A percentile compares a stretch with the other conserved stretches of the same genome.
These are phyloP conservation scores for Didymella glomerata DNA, from an alignment of 2,329 filamentous ascomycete genomes.

Conservation along the genomic window DNA sequence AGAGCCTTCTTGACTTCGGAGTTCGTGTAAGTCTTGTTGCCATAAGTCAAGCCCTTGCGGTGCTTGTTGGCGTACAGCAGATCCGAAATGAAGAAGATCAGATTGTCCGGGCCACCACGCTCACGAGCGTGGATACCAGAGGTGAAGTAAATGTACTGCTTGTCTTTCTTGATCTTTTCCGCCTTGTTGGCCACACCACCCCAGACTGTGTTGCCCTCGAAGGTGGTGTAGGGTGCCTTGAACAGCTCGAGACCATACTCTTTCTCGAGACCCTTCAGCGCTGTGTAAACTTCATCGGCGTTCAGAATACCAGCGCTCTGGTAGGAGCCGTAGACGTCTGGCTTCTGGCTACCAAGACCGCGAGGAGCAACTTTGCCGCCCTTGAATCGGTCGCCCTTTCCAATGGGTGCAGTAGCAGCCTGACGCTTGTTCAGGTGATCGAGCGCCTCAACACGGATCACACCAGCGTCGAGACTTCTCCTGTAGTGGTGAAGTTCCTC, in stretches of 20 bases:
- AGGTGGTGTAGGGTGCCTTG: constrained; percentile 55
- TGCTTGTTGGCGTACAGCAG: constrained; percentile 63
- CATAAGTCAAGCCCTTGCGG: constrained; percentile 61
- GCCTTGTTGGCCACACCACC: constrained; percentile 57
- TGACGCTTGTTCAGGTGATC: constrained; percentile 41
- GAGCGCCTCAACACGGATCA: constrained; percentile 36
- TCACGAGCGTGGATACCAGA: constrained; percentile 66
- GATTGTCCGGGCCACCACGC: constrained; percentile 65
- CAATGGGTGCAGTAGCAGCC: constrained; percentile 42
- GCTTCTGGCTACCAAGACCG: constrained; percentile 53
- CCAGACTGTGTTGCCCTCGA: constrained; percentile 50
- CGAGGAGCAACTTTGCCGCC: constrained; percentile 54
- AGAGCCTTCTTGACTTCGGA: constrained; percentile 62
- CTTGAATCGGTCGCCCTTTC: constrained; percentile 53
- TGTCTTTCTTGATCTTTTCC: constrained; percentile 51
- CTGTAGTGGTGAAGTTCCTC: constrained; percentile 35
- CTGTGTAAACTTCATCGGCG: constrained; percentile 56
- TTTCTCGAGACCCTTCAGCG: constrained; percentile 54
- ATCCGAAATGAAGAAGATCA: constrained; percentile 67
- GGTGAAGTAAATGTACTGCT: constrained; percentile 62
- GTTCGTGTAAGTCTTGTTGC: constrained; percentile 61
- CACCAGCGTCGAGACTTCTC: constrained; percentile 34
- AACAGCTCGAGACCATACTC: constrained; percentile 57
- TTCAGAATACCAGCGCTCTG: constrained; percentile 57
- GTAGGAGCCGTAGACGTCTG: constrained; percentile 34